Evolutionary conservation across 1,139 yeast species (phyloP).

Genomic region (Magnusiomyces sp.): DNA sequence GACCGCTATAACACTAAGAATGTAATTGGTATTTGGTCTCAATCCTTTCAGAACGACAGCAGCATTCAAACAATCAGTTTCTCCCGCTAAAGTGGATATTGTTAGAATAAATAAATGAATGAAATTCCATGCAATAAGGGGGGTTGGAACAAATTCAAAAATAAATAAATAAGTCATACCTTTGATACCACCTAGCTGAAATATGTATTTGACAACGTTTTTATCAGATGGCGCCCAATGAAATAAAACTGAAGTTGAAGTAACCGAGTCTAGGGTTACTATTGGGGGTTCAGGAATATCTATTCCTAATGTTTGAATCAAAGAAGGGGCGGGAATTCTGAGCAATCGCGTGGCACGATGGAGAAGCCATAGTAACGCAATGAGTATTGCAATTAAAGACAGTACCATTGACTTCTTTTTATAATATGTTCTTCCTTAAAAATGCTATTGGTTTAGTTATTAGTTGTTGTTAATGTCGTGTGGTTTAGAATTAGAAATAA

Average conservation of each 20-base stretch:
- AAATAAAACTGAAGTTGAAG: constrained; percentile 40
- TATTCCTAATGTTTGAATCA: constrained; percentile 44
- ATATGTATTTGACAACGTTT: constrained; percentile 34
- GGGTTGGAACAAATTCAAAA: no score
- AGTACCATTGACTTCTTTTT: constrained; percentile 6
- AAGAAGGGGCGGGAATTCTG: constrained; percentile 42
- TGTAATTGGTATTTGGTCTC: constrained; percentile 42
- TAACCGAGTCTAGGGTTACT: constrained; percentile 48
- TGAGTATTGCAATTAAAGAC: constrained; percentile 18
- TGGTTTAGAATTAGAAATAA: no score
- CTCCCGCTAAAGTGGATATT: constrained; percentile 25
- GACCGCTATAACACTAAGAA: constrained; percentile 49
- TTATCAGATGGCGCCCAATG: constrained; percentile 47
- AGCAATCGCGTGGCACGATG: constrained; percentile 39
- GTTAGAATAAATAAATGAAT: not conserved
- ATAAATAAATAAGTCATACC: constrained; percentile 17
- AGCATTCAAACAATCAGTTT: constrained; percentile 31
- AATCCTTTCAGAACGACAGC: constrained; percentile 37
- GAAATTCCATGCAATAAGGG: not conserved
- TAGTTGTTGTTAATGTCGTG: no score
- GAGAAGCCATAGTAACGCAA: constrained; percentile 44
- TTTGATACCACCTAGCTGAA: constrained; percentile 43
- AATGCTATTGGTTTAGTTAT: no score
- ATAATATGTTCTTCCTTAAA: no score
- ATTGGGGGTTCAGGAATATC: constrained; percentile 51